Evolutionary conservation across 345 rosid species (phyloP), one percentile per base, ranked within the genome.

Genomic region (Lepidium didymum): DNA sequence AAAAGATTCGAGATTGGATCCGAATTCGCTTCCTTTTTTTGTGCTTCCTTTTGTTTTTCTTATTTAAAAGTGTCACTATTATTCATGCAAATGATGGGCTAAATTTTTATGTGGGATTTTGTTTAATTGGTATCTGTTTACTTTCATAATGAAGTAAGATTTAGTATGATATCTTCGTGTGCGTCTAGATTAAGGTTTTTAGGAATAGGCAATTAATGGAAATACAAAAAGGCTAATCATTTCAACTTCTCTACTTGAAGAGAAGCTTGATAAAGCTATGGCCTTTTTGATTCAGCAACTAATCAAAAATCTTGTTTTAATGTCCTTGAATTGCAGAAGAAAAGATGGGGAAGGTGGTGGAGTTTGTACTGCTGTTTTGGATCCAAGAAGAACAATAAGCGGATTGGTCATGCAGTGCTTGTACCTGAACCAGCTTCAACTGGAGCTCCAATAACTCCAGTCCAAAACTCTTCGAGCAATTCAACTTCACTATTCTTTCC

Each of bases 301-400:
- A 34, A 58, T 58, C 7, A 16, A 5, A 23, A 59, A 25, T 60
- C 37, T 23, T 43, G 13, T 21, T 34, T 56, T 19, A 82, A 65
- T 72, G 69, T 29, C 14, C 15, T 69, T 69, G 2, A 16, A 35
- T 67, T 14, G n/a, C 82, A 93, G 97, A 90, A 84, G 73, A 90
- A 81, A 74, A 83, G 85, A 81, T 85, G 98, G 96, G 79, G 94
- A 76, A 82, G 87, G 68, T 93, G 85, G 72, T 90, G 90, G 97
- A 79, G 90, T 65, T 71, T 80, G 7, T 83, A 80, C 78, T 77
- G 82, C 85, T 93, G 98, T 73, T 90, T 93, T 60, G 97, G 98
- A 52, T 83, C 75, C 23, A 86, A 81, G 18, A 88, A 78, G 67
- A 88, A 56, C 75, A 83, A 78, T 68, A 93, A 88, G 62, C 82